These are phyloP conservation scores for Fraxinus paxiana DNA, from an alignment of 305 asterid genomes.

Conservation along the genomic window DNA sequence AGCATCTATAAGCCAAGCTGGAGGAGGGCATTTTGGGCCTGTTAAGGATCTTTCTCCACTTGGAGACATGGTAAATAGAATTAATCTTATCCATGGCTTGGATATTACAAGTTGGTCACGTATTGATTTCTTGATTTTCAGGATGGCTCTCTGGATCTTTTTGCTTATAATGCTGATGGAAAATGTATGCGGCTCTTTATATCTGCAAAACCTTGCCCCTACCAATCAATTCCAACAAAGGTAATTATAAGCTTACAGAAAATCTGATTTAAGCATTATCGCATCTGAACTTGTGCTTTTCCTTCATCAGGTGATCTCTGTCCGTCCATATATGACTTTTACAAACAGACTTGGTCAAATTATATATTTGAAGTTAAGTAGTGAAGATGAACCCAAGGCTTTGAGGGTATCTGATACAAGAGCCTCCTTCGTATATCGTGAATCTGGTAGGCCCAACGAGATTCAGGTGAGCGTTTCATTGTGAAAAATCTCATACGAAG, in stretches of 20 bases:
- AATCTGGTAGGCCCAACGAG: slow-evolving; percentile 53
- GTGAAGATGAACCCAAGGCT: slow-evolving; percentile 79
- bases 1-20: slow-evolving; percentile 61
- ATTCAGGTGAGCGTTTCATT: slow-evolving; percentile 59
- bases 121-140: slow-evolving; percentile 33
- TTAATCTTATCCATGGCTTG: slow-evolving; percentile 16
- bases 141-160: slow-evolving; percentile 95
- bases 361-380: slow-evolving; percentile 64
- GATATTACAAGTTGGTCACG: slow-evolving; percentile 17
- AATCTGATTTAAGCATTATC: slow-evolving; percentile 15
- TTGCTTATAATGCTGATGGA: slow-evolving; percentile 68
- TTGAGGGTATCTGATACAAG: slow-evolving; percentile 70
- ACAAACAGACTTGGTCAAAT: slow-evolving; percentile 88
- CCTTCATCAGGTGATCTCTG: slow-evolving; percentile 63
- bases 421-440: slow-evolving; percentile 62
- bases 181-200: slow-evolving; percentile 76
- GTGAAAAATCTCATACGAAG: not conserved
- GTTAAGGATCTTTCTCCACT: slow-evolving; percentile 82
- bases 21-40: slow-evolving; percentile 80
- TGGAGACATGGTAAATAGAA: slow-evolving; percentile 67
- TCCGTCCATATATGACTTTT: slow-evolving; percentile 86
- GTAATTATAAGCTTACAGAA: slow-evolving; percentile 37
- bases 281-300: slow-evolving; percentile 28
- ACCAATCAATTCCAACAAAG: slow-evolving; percentile 94
- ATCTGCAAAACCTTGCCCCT: slow-evolving; percentile 79